Base-by-base conservation (phyloP, 2,329 filamentous ascomycete species). In the Penicillium sp. region DNA sequence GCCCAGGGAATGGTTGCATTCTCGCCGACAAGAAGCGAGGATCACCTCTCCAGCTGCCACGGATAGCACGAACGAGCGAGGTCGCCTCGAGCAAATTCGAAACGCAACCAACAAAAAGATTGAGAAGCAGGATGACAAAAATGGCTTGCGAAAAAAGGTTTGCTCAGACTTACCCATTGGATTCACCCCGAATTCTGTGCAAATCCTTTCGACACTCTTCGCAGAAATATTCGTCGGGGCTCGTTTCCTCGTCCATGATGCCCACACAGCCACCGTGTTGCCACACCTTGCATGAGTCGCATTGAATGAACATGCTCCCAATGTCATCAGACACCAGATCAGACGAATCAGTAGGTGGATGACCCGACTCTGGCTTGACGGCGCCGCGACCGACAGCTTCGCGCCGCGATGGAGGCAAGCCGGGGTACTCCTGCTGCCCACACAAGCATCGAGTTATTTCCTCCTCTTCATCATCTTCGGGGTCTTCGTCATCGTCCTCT, bases 181-280 rank as follows among this genome's bases (percentile, higher is more conserved):
- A 76, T 51, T 87, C 86, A 39, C 77, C 81, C 57, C 82, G 83
- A 50, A 95, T 83, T 61, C 83, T 88, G 74, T 98, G 93, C 36
- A 94, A 77, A 63, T 95, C 89, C 62, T 89, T 89, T 52, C 86
- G 83, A 70, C 93, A 98, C 65, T 88, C 80, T 70, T 98, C 93
- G 70, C 93, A 98, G 63, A 93, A 98, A 72, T 98, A 98, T 67
- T 97, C 90, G 39, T 97, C 91, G 7, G 93, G 93, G 51, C 87
- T 91, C 64, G 86, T 84, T 54, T 87, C 84, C 67, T 95, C 91
- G 54, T 93, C 93, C 72, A 94, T 89, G 59, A 98, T 95, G 45
- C 93, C 91, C 44, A 98, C 91, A 62, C 93, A 98, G 45, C 90
- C 91, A 58, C 93, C 93, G 64, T 98, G 93, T 66, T 98, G 93